Evolutionary conservation across 2,329 filamentous ascomycete genomes (phyloP), one percentile per base, ranked within the genome.

Genomic region (Tolypocladium cylindrosporum): DNA sequence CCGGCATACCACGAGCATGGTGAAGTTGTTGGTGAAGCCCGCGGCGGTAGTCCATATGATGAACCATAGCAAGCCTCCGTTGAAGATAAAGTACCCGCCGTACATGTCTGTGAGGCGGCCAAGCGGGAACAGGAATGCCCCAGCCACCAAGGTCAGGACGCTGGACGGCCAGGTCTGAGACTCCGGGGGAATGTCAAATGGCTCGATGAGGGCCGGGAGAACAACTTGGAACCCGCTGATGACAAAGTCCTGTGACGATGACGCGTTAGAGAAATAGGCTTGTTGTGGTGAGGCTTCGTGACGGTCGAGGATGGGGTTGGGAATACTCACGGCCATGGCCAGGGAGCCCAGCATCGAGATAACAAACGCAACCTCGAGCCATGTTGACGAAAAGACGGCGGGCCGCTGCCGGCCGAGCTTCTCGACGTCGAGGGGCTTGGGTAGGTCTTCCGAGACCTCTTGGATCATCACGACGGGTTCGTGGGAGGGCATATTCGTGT

Each of bases 201-300:
- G 77, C 43, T 72, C 68, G 36, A 83, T 76, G 14, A 93, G 71
- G 0, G 82, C 82, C 1, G 89, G 89, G 1, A 91, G 73, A 34
- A 91, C 81, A 63, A 88, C 85, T 54, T 79, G 80, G 67, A 91
- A 92, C 19, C 89, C 89, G 56, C 86, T 88, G 45, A 91, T 81
- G 67, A 87, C 86, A 69, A 86, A 91, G 70, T 90, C 88, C 77
- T 83, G 37, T 34, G 36, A 36, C 36, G 40, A 59, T 21, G 55
- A 34, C 31, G 14, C 58, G 43, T 43, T 21, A 39, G 40, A 14
- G 24, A 11, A 52, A 37, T n/a, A 14, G 14, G 1, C 4, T 36
- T 37, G 27, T 34, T 21, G 48, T 31, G 5, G 48, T 36, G 48
- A 52, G 48, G 48, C 48, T 37, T n/a, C 19, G 21, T 13, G 19